These are phyloP conservation scores for Eucalyptus pumila DNA, from an alignment of 345 rosid species.

Conservation along the genomic window DNA sequence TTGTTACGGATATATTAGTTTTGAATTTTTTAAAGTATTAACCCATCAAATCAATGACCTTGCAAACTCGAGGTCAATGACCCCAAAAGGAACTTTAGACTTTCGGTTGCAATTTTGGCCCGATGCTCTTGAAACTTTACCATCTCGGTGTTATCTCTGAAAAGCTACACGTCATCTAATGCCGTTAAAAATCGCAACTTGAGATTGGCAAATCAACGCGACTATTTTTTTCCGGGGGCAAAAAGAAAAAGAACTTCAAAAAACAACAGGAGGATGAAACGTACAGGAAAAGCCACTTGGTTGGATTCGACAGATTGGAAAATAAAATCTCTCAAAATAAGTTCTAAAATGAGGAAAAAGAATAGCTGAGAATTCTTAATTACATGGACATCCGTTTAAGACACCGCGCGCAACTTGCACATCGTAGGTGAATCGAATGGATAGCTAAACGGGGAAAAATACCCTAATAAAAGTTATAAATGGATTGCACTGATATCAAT, in stretches of 20 bases:
- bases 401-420: background rate
- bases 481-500: rapidly evolving
- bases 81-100: background rate
- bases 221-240: background rate
- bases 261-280: background rate
- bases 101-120: background rate
- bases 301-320: background rate
- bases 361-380: background rate
- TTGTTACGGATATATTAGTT: rapidly evolving
- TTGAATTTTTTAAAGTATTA: too few species aligned
- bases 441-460: background rate
- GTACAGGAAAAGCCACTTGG: background rate
- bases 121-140: background rate
- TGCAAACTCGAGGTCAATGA: background rate
- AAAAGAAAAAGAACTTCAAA: background rate
- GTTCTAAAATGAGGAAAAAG: background rate
- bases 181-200: background rate
- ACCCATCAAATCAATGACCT: too few species aligned
- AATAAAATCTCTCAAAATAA: background rate
- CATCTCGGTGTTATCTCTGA: background rate
- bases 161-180: background rate
- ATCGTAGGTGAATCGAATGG: background rate
- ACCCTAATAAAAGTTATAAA: too few species aligned
- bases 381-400: background rate
- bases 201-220: background rate